A percentile compares a stretch with the other conserved stretches of the same genome.
These are phyloP conservation scores for Cladosporium colombiae DNA, from an alignment of 2,329 filamentous ascomycete genomes.

Conservation along the genomic window DNA sequence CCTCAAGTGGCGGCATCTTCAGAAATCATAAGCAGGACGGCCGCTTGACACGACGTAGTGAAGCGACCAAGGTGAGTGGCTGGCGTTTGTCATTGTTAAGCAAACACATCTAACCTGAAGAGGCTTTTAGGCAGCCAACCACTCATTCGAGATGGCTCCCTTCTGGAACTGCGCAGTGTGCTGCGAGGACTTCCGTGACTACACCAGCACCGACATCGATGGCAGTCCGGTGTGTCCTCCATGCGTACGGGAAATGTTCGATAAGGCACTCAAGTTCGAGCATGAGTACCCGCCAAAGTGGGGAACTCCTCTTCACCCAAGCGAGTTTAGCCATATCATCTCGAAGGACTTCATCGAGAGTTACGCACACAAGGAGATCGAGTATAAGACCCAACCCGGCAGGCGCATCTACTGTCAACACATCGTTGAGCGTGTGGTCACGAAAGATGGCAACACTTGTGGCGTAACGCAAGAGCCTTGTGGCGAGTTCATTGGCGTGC, in stretches of 20 bases:
- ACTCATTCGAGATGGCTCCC: conserved; percentile 3
- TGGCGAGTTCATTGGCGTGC: not conserved
- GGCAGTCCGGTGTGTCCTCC: not conserved
- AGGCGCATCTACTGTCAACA: conserved; percentile 8
- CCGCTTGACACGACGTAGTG: not conserved
- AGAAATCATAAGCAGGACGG: not conserved
- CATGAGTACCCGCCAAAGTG: conserved; percentile 11
- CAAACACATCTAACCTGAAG: not conserved
- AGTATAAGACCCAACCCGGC: conserved; percentile 1
- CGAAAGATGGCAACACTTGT: not conserved
- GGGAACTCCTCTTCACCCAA: not conserved
- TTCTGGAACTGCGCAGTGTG: conserved; percentile 4
- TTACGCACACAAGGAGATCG: conserved; percentile 8
- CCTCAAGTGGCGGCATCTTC: not conserved
- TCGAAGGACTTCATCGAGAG: not conserved
- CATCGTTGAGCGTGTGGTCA: not conserved
- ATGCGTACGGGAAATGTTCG: conserved; percentile 8
- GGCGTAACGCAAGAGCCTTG: not conserved
- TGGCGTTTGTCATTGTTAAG: not conserved
- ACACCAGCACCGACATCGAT: conserved; percentile 13
- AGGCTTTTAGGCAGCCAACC: not conserved
- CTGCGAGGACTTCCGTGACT: conserved; percentile 2
- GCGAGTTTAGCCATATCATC: conserved; percentile 13
- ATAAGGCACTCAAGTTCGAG: conserved; percentile 15
- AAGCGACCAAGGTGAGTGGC: not conserved